Evolutionary conservation across 164 flowering plant species (phyloP).

Genomic region (Umbellularia californica): DNA sequence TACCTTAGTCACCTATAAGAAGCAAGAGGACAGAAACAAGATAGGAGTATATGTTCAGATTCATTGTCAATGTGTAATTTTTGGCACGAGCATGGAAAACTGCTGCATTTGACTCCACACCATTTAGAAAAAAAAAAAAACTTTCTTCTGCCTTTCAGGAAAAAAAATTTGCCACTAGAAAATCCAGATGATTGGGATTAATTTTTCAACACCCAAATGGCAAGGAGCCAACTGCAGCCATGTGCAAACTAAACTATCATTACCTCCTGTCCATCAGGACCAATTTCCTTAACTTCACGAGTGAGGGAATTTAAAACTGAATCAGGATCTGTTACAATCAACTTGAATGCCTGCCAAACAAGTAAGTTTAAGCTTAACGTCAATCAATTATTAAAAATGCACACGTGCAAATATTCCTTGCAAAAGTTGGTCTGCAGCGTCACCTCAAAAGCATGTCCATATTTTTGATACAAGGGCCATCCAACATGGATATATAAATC

Average conservation of each 20-base stretch:
- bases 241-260: neutral
- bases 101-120: no score
- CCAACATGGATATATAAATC: conserved; percentile 83
- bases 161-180: neutral
- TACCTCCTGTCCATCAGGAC: conserved; percentile 94
- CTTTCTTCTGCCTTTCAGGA: neutral
- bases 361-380: neutral
- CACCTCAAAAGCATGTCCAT: conserved; percentile 99
- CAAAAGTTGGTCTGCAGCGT: neutral
- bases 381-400: neutral
- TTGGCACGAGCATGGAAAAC: no score
- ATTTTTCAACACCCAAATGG: no score
- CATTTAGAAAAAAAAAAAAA: neutral
- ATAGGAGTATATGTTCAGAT: no score
- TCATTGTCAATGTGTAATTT: no score
- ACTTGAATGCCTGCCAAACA: conserved; percentile 70
- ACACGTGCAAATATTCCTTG: neutral
- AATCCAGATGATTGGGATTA: no score
- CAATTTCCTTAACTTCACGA: conserved; percentile 84
- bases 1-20: conserved; percentile 63
- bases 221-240: no score
- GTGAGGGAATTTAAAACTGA: conserved; percentile 67
- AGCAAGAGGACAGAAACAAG: neutral
- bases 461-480: conserved; percentile 92
- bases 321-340: conserved; percentile 82